Evolutionary conservation across 768 basidiomycete genomes (phyloP), one percentile per base, ranked within the genome.

Genomic region (Pisolithus marmoratus): DNA sequence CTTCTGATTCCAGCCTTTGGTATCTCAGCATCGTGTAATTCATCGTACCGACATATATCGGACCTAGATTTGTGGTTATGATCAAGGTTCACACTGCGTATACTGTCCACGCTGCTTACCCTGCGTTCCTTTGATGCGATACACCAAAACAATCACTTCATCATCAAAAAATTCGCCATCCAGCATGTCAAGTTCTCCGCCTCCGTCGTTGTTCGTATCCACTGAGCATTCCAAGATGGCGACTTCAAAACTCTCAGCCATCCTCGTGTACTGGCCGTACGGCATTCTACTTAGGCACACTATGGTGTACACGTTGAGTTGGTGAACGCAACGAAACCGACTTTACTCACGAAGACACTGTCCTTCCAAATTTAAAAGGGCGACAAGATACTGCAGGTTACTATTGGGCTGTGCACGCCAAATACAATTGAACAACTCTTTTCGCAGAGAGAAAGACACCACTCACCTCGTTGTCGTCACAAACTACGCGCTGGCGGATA

Each of bases 151-250:
- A 54, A 89, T 63, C 60, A 66, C 72, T 64, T 83, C 79, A 58
- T 88, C 84, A 72, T 91, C 89, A 66, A 92, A 89, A 70, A 90
- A 90, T 50, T 88, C 84, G 40, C 72, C 76, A 60, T 84, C 84
- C 63, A 89, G 63, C 42, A 88, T 58, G 53, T 83, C 75, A 60
- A 83, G 65, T 58, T 73, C 58, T 42, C 57, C 48, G 23, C 56
- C 52, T 34, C 47, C 70, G 54, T 67, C 70, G 54, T 67, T 72
- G 65, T 72, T 64, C 57, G 63, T 66, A 48, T 57, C 56, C 55
- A 60, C 54, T 38, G 36, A 56, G 69, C 81, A 81, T 64, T 83
- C 78, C 42, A 85, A 70, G 66, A 84, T 63, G 57, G 71, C 76
- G 46, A 72, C 65, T 51, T 58, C 59, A 61, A 83, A 67, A 60